Evolutionary conservation across 306 rosid species (phyloP).

Genomic region (Dalbergia cochinchinensis): DNA sequence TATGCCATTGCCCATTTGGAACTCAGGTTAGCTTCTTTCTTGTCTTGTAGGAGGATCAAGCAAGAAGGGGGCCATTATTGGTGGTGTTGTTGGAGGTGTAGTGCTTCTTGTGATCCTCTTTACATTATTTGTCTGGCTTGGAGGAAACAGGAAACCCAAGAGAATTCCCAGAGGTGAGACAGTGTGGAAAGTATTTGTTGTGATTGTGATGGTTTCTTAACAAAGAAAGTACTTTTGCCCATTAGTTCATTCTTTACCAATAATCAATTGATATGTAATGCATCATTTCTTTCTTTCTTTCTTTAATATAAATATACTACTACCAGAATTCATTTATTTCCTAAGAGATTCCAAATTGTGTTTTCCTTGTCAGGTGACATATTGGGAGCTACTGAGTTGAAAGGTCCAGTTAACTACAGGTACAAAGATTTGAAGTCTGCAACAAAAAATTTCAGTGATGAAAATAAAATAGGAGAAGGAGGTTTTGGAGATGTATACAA

Average conservation of each 20-base stretch:
- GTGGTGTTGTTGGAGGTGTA: constrained; percentile 73
- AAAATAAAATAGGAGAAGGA: constrained; percentile 79
- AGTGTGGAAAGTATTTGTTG: not conserved
- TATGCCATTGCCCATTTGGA: not conserved
- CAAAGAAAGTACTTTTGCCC: not conserved
- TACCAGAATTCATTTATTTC: not conserved
- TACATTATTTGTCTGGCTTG: constrained; percentile 54
- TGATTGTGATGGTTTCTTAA: constrained; percentile 22
- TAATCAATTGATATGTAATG: not conserved
- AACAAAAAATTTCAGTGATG: constrained; percentile 62
- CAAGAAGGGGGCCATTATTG: constrained; percentile 67
- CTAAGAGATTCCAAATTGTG: not conserved
- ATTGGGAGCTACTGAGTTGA: constrained; percentile 70
- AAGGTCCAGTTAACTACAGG: constrained; percentile 64
- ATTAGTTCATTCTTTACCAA: constrained; percentile 14
- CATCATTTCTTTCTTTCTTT: not conserved
- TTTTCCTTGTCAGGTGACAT: constrained; percentile 58
- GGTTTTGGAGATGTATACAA: constrained; percentile 80
- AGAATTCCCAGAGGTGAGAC: constrained; percentile 60
- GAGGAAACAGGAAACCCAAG: constrained; percentile 48
- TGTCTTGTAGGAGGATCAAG: constrained; percentile 51
- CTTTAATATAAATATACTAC: not conserved
- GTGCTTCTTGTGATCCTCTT: constrained; percentile 55
- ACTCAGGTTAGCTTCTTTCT: constrained; percentile 6
- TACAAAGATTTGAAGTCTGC: constrained; percentile 70